Evolutionary conservation across 192 early-diverging fungal species (phyloP).

Genomic region (Dissophora ornata): DNA sequence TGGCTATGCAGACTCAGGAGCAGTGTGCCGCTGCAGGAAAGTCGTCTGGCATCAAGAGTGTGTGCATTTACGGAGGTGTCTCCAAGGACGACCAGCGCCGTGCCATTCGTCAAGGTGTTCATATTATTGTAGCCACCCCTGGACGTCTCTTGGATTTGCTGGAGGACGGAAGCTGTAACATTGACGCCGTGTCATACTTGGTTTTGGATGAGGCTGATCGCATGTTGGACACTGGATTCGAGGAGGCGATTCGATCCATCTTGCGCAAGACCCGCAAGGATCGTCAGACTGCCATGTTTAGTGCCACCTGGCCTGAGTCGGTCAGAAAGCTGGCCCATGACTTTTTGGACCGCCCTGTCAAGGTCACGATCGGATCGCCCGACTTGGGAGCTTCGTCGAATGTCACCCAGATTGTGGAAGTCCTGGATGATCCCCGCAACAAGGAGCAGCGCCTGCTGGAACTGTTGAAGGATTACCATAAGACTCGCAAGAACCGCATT

Average conservation of each 20-base stretch:
- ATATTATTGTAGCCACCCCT: conserved; percentile 94
- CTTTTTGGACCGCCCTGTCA: conserved; percentile 83
- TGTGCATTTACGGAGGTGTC: conserved; percentile 93
- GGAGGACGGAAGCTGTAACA: conserved; percentile 81
- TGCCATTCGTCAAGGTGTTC: conserved; percentile 63
- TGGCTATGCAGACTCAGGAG: conserved; percentile 95
- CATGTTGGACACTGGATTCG: conserved; percentile 96
- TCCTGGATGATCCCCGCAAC: conserved; percentile 75
- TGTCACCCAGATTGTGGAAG: conserved; percentile 92
- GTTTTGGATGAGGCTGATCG: conserved; percentile 98
- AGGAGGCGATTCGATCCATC: conserved; percentile 90
- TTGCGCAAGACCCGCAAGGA: conserved; percentile 76
- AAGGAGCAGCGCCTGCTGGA: conserved; percentile 83
- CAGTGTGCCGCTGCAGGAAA: conserved; percentile 78
- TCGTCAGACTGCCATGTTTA: conserved; percentile 96
- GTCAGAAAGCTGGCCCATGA: conserved; percentile 88
- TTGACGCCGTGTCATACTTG: conserved; percentile 85
- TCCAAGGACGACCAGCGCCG: conserved; percentile 77
- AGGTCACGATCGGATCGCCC: conserved; percentile 87
- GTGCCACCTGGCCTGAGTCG: conserved; percentile 93
- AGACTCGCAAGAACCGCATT: conserved; percentile 85
- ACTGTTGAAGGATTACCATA: conserved; percentile 87
- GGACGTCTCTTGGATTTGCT: conserved; percentile 95
- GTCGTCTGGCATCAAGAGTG: conserved; percentile 68
- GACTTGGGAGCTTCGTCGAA: conserved; percentile 89